A percentile compares a stretch with the other conserved stretches of the same genome.
phyloP scores from a whole-genome alignment of 169 alveolate species.

The Ichthyophthirius multifiliis region DNA sequence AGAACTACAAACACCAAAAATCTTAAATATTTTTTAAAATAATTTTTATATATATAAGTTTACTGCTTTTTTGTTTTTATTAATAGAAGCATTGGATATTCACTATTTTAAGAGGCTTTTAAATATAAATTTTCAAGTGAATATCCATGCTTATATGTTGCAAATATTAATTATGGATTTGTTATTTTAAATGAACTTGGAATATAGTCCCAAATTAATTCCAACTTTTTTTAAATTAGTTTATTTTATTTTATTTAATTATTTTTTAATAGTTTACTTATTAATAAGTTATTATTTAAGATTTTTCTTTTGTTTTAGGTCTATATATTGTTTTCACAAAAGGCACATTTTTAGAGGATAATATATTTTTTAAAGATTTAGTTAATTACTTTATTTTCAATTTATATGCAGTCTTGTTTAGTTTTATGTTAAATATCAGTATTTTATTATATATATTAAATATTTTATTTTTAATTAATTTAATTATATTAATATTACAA shows the following conservation, averaged over 20 bases:
- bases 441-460: not conserved
- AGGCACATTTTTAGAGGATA: not conserved
- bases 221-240: not conserved
- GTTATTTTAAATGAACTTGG: not conserved
- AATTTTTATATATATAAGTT: not conserved
- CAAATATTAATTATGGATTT: not conserved
- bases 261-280: not conserved
- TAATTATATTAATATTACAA: not conserved
- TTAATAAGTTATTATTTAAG: not conserved
- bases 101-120: not conserved
- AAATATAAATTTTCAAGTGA: not conserved
- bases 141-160: not conserved
- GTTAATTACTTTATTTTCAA: not conserved
- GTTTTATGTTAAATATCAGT: not conserved
- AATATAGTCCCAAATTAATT: not conserved
- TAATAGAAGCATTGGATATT: not conserved
- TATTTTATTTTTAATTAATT: not conserved
- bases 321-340: not conserved
- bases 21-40: not conserved
- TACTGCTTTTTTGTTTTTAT: not conserved
- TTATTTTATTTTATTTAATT: not conserved
- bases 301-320: conserved; percentile 11
- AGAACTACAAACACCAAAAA: not conserved
- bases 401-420: not conserved
- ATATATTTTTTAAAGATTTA: not conserved